These are phyloP conservation scores for Exophiala alcalophila DNA, from an alignment of 2,329 filamentous ascomycete species.

Conservation along the genomic window DNA sequence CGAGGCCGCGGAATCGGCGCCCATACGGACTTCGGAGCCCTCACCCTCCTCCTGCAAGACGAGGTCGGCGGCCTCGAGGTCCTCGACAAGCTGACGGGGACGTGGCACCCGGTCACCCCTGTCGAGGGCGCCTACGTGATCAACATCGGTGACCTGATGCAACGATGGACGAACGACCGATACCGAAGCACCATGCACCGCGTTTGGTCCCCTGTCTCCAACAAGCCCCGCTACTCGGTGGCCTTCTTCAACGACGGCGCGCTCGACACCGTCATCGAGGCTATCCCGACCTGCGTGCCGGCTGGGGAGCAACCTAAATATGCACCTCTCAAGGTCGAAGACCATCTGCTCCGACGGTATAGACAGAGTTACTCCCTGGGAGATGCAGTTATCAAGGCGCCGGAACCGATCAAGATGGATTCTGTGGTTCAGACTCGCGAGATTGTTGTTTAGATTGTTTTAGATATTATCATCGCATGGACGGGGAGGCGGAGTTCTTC, in stretches of 20 bases:
- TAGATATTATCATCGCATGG: too few species aligned
- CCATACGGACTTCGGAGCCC: slow-evolving; percentile 36
- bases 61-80: slow-evolving; percentile 33
- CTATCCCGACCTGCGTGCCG: slow-evolving; percentile 1
- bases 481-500: too few species aligned
- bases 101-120: slow-evolving; percentile 47
- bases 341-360: too few species aligned
- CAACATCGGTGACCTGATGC: slow-evolving; percentile 35
- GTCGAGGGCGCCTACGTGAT: slow-evolving; percentile 35
- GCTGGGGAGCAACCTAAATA: too few species aligned
- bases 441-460: too few species aligned
- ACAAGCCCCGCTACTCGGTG: slow-evolving; percentile 9
- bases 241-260: slow-evolving; percentile 14
- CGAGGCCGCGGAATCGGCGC: slow-evolving; percentile 29
- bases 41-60: slow-evolving; percentile 36
- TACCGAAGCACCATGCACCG: slow-evolving; percentile 33
- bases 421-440: too few species aligned
- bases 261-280: too few species aligned
- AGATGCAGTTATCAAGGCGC: too few species aligned
- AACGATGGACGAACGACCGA: slow-evolving; percentile 33
- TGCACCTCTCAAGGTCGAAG: too few species aligned
- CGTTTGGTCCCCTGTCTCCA: slow-evolving; percentile 30
- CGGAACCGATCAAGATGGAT: too few species aligned
- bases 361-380: too few species aligned
- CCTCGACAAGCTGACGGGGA: slow-evolving; percentile 37